Evolutionary conservation across 2,329 filamentous ascomycete genomes (phyloP), one percentile per base, ranked within the genome.

Genomic region (Aspergillus quadricinctus): DNA sequence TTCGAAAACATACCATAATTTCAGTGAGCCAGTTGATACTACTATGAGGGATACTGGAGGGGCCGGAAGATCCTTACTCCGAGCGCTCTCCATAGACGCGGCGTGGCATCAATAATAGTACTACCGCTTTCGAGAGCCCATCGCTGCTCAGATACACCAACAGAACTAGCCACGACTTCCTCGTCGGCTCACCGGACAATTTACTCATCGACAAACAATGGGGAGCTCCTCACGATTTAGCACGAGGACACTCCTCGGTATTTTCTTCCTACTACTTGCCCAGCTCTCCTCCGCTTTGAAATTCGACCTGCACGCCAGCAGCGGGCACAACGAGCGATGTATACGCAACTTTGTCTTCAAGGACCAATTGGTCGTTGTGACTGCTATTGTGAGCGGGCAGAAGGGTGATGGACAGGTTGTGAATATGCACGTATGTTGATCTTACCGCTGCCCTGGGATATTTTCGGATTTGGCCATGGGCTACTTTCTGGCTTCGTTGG

Each of bases 341-440:
- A 89, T 99, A 75, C 86, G 93, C 74, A 99, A 99, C 80, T 99
- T 97, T 75, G 92, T 97, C 64, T 83, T 85, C 59, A 89, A 86
- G 77, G 92, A 97, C 72, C 96, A 94, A 62, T 80, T 99, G 63
- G 94, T 99, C 45, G 93, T 97, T 35, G 93, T 99, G 53, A 97
- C 93, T 56, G 90, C 92, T 54, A 96, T 86, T 57, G 83, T 96
- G 55, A 85, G 88, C 72, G 94, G 94, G n/a, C 79, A 79, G 64
- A 90, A 88, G 77, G 93, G 92, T 57, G 94, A 99, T 80, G 94
- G 94, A 53, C 92, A 96, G 85, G 79, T 84, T 66, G 85, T 97
- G 62, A 96, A 97, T 75, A 94, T 99, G 83, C 88, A 96, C 77
- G 93, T 97, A 80, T 62, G 68, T 70, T 45, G 28, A 28, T 49